phyloP scores from a whole-genome alignment of 805 yeast genomes.

The Metschnikowia proteae region DNA sequence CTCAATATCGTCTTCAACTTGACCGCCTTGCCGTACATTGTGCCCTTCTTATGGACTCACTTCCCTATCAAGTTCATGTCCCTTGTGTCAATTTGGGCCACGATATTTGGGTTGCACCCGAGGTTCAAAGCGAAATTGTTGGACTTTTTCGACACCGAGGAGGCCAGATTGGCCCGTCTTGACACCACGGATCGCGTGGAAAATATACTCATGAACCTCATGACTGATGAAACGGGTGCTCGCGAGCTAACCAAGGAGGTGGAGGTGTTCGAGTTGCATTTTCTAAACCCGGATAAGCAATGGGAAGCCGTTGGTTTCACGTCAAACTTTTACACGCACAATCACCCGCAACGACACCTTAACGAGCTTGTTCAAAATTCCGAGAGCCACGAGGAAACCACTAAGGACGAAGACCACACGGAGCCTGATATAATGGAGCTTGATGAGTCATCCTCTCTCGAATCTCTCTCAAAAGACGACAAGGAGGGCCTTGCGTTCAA shows the following conservation, averaged over 20 bases:
- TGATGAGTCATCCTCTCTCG: neutral
- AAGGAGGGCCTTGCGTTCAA: constrained; percentile 5
- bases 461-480: neutral
- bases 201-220: constrained; percentile 20
- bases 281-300: constrained; percentile 44
- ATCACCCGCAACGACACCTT: constrained; percentile 27
- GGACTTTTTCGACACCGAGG: constrained; percentile 54
- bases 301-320: constrained; percentile 67
- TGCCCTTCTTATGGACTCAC: constrained; percentile 28
- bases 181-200: constrained; percentile 51
- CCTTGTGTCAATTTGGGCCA: constrained; percentile 50
- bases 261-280: constrained; percentile 68
- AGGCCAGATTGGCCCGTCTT: constrained; percentile 51
- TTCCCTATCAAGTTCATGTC: constrained; percentile 27
- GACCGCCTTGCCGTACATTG: constrained; percentile 27
- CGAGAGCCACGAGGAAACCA: constrained; percentile 1
- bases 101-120: constrained; percentile 49
- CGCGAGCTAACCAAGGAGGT: constrained; percentile 25
- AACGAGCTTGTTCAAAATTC: constrained; percentile 7
- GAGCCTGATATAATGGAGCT: neutral
- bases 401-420: neutral
- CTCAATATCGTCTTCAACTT: constrained; percentile 17
- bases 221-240: constrained; percentile 9
- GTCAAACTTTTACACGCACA: constrained; percentile 49
- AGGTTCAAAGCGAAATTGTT: constrained; percentile 44